phyloP scores from a whole-genome alignment of 495 filamentous ascomycete genomes.

The Tuber brumale region DNA sequence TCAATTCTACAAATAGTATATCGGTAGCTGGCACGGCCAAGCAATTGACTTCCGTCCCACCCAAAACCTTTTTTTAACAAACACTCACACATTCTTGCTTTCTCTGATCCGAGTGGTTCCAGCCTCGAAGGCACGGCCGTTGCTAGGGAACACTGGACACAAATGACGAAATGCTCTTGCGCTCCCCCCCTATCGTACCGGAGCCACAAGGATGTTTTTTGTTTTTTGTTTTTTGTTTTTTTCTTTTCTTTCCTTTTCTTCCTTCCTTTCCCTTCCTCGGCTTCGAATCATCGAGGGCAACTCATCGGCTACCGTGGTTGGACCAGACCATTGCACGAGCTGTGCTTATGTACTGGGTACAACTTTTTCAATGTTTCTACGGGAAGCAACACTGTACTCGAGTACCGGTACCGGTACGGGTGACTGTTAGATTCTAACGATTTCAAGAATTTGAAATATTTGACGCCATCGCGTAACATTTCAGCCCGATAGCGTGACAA shows the following conservation, averaged over 20 bases:
- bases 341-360: no score
- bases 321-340: background rate
- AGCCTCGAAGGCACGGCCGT: background rate
- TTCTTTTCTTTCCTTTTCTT: background rate
- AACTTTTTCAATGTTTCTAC: background rate
- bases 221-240: no score
- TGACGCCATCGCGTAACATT: background rate
- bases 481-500: background rate
- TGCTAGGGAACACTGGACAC: background rate
- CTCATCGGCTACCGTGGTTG: background rate
- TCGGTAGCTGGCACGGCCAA: background rate
- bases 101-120: slow-evolving; percentile 2
- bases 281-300: background rate
- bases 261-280: background rate
- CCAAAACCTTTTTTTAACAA: slow-evolving; percentile 6
- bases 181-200: background rate
- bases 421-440: background rate
- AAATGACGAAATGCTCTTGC: background rate
- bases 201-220: background rate
- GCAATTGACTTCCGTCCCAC: background rate
- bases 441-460: background rate
- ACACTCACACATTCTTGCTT: background rate
- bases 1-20: background rate
- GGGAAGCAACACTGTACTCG: no score
- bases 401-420: background rate